These are phyloP conservation scores for Sordariomycetes sp. DNA, from an alignment of 2,329 filamentous ascomycete species.

Conservation along the genomic window DNA sequence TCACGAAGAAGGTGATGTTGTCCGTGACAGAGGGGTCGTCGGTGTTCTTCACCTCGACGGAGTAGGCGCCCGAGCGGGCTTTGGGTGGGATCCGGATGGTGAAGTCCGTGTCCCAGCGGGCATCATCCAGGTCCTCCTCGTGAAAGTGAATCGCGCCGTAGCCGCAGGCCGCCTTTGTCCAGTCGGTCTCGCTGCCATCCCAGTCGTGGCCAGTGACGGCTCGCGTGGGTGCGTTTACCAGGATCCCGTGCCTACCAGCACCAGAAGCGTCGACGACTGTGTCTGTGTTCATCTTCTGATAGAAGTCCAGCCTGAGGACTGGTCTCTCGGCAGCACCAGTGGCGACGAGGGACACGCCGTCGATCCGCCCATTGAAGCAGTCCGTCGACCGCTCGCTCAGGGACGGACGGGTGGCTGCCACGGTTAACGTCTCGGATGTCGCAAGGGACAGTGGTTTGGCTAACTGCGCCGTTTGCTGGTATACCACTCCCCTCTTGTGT, in stretches of 20 bases:
- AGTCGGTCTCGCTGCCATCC: slow-evolving; percentile 18
- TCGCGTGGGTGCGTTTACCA: slow-evolving; percentile 21
- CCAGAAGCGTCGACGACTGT: slow-evolving; percentile 16
- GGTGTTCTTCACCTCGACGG: slow-evolving; percentile 13
- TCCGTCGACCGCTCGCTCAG: not conserved
- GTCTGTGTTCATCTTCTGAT: slow-evolving; percentile 13
- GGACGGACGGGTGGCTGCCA: slow-evolving; percentile 1
- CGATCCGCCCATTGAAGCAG: slow-evolving; percentile 12
- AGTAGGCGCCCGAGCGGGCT: slow-evolving; percentile 16
- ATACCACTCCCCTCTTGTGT: not conserved
- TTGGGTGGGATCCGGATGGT: slow-evolving; percentile 11
- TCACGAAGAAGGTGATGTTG: slow-evolving; percentile 21
- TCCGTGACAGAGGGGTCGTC: slow-evolving; percentile 11
- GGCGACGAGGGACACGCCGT: slow-evolving; percentile 8
- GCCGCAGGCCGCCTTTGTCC: slow-evolving; percentile 19
- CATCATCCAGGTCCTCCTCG: slow-evolving; percentile 25
- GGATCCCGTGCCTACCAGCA: slow-evolving; percentile 12
- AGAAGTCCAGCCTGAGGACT: slow-evolving; percentile 12
- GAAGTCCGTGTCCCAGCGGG: slow-evolving; percentile 21
- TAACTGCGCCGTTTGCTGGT: not conserved
- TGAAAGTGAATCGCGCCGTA: slow-evolving; percentile 27
- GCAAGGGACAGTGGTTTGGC: not conserved
- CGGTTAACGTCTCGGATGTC: slow-evolving; percentile 1
- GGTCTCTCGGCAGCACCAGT: slow-evolving; percentile 3
- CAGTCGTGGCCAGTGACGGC: slow-evolving; percentile 21